phyloP scores from a whole-genome alignment of 2,329 filamentous ascomycete genomes.

The Colletotrichum gigasporum region DNA sequence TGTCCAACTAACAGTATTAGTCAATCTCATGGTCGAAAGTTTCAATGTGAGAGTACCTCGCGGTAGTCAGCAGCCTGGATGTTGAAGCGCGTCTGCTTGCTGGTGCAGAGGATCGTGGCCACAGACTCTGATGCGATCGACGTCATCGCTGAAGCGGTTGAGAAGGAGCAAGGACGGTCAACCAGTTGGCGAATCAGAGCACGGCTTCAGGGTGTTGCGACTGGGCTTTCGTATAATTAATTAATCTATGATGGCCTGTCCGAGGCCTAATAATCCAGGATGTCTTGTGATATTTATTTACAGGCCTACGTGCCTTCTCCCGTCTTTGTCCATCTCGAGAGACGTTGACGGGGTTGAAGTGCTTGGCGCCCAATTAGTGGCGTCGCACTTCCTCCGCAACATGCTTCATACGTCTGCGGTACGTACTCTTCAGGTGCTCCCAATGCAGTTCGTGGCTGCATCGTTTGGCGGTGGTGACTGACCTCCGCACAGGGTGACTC shows the following conservation, averaged over 20 bases:
- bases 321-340: background rate
- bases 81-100: slow-evolving; percentile 75
- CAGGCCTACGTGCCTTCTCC: background rate
- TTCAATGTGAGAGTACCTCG: slow-evolving; percentile 54
- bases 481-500: slow-evolving; percentile 16
- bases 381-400: background rate
- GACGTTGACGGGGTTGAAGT: too few species aligned
- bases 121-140: slow-evolving; percentile 60
- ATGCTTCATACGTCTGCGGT: background rate
- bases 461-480: background rate
- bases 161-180: background rate
- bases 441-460: background rate
- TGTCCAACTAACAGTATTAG: slow-evolving; percentile 62
- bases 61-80: slow-evolving; percentile 63
- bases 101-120: slow-evolving; percentile 67
- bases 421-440: background rate
- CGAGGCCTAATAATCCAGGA: background rate
- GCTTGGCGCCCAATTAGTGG: background rate
- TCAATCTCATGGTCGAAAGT: background rate
- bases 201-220: background rate
- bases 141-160: slow-evolving; percentile 47
- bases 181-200: background rate
- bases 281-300: background rate
- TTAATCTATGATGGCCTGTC: background rate
- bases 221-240: background rate